These are phyloP conservation scores for Eucalyptus camaldulensis DNA, from an alignment of 345 rosid species.

Conservation along the genomic window DNA sequence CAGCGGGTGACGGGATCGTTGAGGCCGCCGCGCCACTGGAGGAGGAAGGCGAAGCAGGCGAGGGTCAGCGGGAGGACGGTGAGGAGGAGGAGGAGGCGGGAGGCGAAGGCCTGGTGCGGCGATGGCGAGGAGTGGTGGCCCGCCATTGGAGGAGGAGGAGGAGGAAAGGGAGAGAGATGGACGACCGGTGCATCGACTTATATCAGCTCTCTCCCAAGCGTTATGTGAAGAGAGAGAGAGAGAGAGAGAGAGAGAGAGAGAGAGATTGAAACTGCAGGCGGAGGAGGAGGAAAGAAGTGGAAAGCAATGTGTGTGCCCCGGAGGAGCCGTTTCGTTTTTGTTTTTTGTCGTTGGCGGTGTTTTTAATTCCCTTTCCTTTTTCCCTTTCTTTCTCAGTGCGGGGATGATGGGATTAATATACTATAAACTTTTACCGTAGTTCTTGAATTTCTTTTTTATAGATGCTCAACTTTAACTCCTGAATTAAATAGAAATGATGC, in stretches of 20 bases:
- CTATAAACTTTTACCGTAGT: background rate
- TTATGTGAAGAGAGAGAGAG: background rate
- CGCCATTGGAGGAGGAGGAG: slow-evolving; percentile 14
- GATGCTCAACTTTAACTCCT: background rate
- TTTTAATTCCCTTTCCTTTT: background rate
- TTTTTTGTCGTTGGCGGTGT: slow-evolving; percentile 6
- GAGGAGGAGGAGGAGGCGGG: slow-evolving; percentile 21
- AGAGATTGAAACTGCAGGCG: background rate
- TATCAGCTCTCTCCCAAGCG: background rate
- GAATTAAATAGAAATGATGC: background rate
- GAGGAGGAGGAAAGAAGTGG: background rate
- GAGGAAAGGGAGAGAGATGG: background rate
- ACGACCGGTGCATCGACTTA: background rate
- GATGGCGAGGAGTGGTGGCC: slow-evolving; percentile 5
- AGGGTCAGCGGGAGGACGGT: slow-evolving; percentile 31
- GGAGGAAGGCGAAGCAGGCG: slow-evolving; percentile 35
- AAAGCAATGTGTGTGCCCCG: background rate
- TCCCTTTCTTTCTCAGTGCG: background rate
- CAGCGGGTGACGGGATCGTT: slow-evolving; percentile 26
- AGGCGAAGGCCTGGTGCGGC: background rate
- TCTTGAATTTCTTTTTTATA: background rate
- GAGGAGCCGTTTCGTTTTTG: background rate
- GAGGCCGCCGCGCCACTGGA: slow-evolving; percentile 36
- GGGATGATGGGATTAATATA: background rate
- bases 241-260: background rate